Conservation (phyloP, 176 grass and related monocot genomes). For the Phyllostachys edulis region DNA sequence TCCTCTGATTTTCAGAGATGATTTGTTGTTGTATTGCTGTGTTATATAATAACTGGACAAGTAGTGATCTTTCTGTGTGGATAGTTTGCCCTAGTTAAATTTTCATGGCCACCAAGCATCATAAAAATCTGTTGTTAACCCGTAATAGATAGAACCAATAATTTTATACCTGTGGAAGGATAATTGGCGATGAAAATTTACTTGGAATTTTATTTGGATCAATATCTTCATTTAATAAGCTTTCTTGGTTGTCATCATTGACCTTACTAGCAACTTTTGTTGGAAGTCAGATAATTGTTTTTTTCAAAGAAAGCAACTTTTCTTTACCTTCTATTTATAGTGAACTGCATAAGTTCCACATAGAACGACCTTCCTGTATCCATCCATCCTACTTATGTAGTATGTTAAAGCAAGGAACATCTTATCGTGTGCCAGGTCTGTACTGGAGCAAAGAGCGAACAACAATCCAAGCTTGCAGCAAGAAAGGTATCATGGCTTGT, state of each 20-base stretch:
- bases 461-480: conserved; percentile 92
- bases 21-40: not conserved
- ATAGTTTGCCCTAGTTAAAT: not conserved
- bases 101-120: not conserved
- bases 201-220: not conserved
- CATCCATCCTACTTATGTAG: not conserved
- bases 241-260: not conserved
- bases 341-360: not conserved
- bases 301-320: not conserved
- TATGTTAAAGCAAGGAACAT: not conserved
- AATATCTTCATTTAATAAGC: not conserved
- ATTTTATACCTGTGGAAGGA: not conserved
- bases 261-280: not conserved
- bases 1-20: not conserved
- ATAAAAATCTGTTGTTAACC: not conserved
- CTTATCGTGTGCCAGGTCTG: conserved; percentile 60
- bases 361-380: not conserved
- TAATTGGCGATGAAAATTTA: not conserved
- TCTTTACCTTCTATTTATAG: not conserved
- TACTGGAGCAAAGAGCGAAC: conserved; percentile 93
- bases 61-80: not conserved
- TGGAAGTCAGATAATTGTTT: not conserved
- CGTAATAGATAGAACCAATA: not conserved
- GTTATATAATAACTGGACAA: not conserved
- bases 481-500: conserved; percentile 63